These are phyloP conservation scores for Colletotrichum aenigma DNA, from an alignment of 2,329 filamentous ascomycete species.

Conservation along the genomic window DNA sequence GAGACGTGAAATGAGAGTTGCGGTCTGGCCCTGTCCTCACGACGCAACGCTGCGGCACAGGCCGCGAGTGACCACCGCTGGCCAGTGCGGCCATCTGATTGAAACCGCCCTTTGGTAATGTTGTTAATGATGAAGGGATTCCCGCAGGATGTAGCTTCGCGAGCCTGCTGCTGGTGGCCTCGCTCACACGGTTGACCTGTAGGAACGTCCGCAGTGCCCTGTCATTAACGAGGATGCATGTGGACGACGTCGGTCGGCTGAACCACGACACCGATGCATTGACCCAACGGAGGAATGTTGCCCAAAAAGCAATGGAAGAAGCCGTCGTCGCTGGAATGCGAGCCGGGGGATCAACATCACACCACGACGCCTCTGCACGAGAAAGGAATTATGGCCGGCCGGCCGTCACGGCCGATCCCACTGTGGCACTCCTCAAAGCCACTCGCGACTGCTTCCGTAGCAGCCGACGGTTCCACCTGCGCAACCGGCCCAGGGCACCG, in stretches of 20 bases:
- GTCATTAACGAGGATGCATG: background rate
- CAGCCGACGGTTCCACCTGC: background rate
- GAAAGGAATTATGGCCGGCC: background rate
- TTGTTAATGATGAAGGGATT: background rate
- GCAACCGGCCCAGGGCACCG: background rate
- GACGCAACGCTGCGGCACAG: background rate
- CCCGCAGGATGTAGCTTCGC: background rate
- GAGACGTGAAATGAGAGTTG: background rate
- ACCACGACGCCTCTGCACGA: background rate
- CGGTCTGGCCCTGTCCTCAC: background rate
- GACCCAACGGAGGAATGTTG: background rate
- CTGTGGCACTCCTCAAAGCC: background rate
- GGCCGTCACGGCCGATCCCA: background rate
- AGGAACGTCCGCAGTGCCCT: background rate
- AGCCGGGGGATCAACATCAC: background rate
- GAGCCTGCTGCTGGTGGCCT: background rate
- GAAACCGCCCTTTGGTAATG: background rate
- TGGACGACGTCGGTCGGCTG: background rate
- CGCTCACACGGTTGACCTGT: background rate
- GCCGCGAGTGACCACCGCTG: background rate
- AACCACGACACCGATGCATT: background rate
- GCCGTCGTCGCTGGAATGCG: background rate
- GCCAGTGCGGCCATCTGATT: background rate
- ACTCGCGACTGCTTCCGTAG: background rate
- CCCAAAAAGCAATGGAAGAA: background rate